Evolutionary conservation across 2,329 filamentous ascomycete species (phyloP), one percentile per base, ranked within the genome.

Genomic region (Aspergillus jensenii): DNA sequence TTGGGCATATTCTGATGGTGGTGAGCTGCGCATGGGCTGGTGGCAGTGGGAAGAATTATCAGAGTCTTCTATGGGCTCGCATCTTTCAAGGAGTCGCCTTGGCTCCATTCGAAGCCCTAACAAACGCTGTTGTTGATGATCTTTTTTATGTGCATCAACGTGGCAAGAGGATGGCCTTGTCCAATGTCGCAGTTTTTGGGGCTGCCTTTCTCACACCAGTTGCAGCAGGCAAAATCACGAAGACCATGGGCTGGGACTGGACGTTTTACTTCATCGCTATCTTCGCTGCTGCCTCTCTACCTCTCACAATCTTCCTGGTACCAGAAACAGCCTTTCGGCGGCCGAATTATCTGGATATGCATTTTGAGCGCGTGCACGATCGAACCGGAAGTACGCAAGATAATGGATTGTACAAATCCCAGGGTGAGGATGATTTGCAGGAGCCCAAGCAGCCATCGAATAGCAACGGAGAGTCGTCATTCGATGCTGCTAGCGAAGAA

Each of bases 111-210:
- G 93, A 98, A 76, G 90, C 90, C 1, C 79, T 97, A 23, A 88
- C 97, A 58, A 96, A 96, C 74, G 91, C 91, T 0, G 88, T 87
- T 49, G 90, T 97, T 6, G 93, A 92, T 41, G 93, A 98, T 73
- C 72, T 98, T 52, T 97, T 93, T 75, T 95, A 88, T 73, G 91
- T 97, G 25, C 93, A 93, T 77, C 86, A 91, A 79, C 84, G 90
- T 52, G 92, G 93, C 33, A 85, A 89, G 65, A 85, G 93, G 56
- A 97, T 97, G 93, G 93, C 93, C 1, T 81, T 96, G 55, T 82
- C 82, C 3, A 90, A 89, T 67, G 80, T 90, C 31, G 82, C 85
- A n/a, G 77, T 90, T 2, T 90, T 89, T 62, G 88, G 88, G 3
- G 87, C 87, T 15, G 84, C 87, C 1, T 90, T 90, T 70, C 81